phyloP scores from a whole-genome alignment of 202 grass and related monocot species.

The Carex sylvatica region DNA sequence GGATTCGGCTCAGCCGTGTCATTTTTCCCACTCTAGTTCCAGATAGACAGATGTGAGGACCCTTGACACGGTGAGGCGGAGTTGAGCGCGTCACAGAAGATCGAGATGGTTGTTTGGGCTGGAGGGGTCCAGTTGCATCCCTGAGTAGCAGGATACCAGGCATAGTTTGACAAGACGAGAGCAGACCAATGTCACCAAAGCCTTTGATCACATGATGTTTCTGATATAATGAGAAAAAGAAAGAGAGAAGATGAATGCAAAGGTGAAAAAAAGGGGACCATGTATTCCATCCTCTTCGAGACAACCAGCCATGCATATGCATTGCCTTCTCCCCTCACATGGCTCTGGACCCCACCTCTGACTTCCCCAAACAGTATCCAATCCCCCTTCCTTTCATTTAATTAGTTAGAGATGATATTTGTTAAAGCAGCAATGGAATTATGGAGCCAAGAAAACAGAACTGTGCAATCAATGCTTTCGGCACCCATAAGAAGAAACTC shows the following conservation, averaged over 20 bases:
- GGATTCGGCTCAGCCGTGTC: too few species aligned
- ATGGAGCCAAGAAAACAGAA: neutral
- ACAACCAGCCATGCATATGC: slow-evolving; percentile 17
- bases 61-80: neutral
- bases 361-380: neutral
- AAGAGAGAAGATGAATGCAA: neutral
- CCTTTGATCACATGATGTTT: slow-evolving; percentile 19
- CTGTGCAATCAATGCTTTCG: slow-evolving; percentile 24
- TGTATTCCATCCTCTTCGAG: neutral
- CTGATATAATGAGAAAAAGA: neutral
- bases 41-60: neutral
- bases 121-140: slow-evolving; percentile 1
- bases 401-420: neutral
- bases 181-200: neutral
- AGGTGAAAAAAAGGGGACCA: slow-evolving; percentile 4
- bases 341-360: neutral
- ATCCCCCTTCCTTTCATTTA: neutral
- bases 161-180: slow-evolving; percentile 17
- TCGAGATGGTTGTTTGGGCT: neutral
- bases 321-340: neutral
- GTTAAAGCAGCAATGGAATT: neutral
- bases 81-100: neutral
- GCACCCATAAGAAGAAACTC: slow-evolving; percentile 25
- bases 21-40: too few species aligned
- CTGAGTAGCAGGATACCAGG: neutral